Evolutionary conservation across 495 filamentous ascomycete genomes (phyloP).

Genomic region (Penicillium macrosclerotiorum): DNA sequence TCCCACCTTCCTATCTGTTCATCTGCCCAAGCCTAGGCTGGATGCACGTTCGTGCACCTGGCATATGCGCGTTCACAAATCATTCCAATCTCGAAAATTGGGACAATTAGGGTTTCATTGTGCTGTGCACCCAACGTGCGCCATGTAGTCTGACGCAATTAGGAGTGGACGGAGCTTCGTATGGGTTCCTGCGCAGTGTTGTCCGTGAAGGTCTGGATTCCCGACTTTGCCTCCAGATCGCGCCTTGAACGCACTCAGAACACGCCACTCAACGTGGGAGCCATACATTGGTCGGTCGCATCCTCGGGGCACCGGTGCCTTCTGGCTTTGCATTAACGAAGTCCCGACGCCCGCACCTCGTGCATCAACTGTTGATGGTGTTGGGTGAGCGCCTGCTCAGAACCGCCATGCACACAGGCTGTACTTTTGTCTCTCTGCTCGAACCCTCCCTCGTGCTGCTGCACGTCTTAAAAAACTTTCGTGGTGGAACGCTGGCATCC

Average conservation of each 20-base stretch:
- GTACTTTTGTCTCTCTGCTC: not conserved
- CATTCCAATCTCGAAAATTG: no score
- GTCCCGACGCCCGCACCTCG: not conserved
- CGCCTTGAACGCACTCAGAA: not conserved
- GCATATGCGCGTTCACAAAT: no score
- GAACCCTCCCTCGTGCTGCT: no score
- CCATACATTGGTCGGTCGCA: slow-evolving; percentile 2
- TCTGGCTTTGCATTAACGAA: slow-evolving; percentile 1
- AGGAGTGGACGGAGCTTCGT: not conserved
- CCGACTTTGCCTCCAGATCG: not conserved
- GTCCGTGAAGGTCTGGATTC: not conserved
- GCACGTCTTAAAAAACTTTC: no score
- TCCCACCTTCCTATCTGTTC: no score
- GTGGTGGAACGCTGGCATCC: not conserved
- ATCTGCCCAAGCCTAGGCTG: no score
- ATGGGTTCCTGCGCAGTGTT: not conserved
- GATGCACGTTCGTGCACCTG: no score
- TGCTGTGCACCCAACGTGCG: no score
- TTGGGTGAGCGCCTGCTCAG: not conserved
- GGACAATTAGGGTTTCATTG: no score
- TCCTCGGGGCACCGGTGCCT: not conserved
- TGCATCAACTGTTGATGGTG: not conserved
- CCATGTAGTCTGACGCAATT: no score
- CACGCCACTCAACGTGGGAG: slow-evolving; percentile 10
- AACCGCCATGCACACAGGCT: not conserved